Conservation (phyloP, 2,329 filamentous ascomycete genomes). For the Ophiostoma himal-ulmi region DNA sequence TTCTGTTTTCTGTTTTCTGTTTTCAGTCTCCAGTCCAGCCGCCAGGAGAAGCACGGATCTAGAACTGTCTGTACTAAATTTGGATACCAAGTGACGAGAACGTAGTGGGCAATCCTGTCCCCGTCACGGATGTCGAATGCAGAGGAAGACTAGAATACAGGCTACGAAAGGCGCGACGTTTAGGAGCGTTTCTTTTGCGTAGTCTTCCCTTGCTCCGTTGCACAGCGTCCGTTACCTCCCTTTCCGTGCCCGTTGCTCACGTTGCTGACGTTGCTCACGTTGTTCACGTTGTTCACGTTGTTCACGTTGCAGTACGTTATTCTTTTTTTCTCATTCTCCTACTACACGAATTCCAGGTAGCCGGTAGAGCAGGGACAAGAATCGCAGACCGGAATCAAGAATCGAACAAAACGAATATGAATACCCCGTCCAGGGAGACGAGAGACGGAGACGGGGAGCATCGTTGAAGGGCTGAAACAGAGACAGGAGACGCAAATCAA, state of each 20-base stretch:
- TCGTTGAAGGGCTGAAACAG: background rate
- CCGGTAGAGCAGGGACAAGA: background rate
- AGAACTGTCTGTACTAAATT: too few relatives aligned
- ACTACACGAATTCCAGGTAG: background rate
- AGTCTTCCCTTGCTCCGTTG: background rate
- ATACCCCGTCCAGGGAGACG: background rate
- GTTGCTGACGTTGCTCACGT: background rate
- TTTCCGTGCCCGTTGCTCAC: background rate
- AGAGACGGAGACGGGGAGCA: too few relatives aligned
- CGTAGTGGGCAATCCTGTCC: too few relatives aligned
- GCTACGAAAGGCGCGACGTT: background rate
- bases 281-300: background rate
- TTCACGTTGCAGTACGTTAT: background rate
- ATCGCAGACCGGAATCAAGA: background rate
- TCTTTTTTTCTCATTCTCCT: background rate
- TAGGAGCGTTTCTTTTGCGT: background rate
- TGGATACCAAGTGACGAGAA: too few relatives aligned
- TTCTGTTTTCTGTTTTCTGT: too few relatives aligned
- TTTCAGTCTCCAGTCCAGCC: too few relatives aligned
- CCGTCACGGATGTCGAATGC: too few relatives aligned
- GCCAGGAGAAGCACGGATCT: too few relatives aligned
- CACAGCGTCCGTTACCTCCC: background rate
- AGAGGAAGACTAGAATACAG: background rate
- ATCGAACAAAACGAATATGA: background rate
- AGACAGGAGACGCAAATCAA: constrained; percentile 1